Evolutionary conservation across 768 basidiomycete species (phyloP), one percentile per base, ranked within the genome.

Genomic region (Pleurotus pulmonarius): DNA sequence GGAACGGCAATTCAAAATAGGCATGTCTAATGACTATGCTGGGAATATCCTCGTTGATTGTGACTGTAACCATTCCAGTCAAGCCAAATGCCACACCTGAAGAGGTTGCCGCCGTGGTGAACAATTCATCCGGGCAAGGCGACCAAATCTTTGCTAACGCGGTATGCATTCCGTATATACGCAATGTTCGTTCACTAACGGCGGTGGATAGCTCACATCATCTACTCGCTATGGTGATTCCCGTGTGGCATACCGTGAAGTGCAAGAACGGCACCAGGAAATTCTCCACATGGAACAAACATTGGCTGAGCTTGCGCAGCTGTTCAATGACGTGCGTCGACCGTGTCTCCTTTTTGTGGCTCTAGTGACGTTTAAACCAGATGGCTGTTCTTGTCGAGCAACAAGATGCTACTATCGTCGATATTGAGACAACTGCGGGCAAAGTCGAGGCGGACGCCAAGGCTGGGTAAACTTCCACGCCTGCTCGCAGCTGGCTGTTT

Each of bases 141-240:
- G 71, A 76, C 24, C 87, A 91, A 65, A 84, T 94, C 44, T 96
- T 96, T 73, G 80, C 85, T 12, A 83, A 89, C 64, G 88, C 89
- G 41, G 88, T 88, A 56, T 41, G 74, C 60, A 25, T 49, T 55
- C 38, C 66, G 54, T 7, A 18, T 29, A 9, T 25, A 40, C 24
- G 39, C 45, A 46, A 45, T 37, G 43, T 43, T 44, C 56, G 56
- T 22, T 40, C 20, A 37, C 46, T 24, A 49, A 18, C 38, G 46
- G 34, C 11, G 13, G 56, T 56, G 41, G 34, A 7, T 59, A 92
- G 91, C 75, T 94, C 44, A 80, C 87, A 41, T 77, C 77, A 25
- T 90, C 90, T n/a, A 85, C 82, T 49, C 83, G 85, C n/a, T 92
- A 92, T 68, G 90, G 86, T 29, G 88, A 92, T 61, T 86, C 92